A percentile compares a stretch with the other conserved stretches of the same genome.
Evolutionary conservation across 495 filamentous ascomycete species (phyloP).

Genomic region (Opeltia flavorubescens): DNA sequence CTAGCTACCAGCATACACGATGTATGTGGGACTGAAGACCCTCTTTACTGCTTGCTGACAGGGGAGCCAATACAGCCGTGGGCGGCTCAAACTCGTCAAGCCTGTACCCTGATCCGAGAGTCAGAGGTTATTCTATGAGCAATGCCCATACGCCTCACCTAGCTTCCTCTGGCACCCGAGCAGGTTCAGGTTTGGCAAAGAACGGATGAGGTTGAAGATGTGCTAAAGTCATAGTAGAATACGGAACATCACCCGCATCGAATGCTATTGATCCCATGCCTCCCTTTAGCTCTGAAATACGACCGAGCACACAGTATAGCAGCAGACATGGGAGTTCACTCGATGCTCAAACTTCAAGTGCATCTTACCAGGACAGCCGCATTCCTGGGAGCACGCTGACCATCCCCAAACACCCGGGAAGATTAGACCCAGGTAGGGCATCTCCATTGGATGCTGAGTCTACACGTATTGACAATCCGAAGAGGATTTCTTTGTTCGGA

Average conservation of each 20-base stretch:
- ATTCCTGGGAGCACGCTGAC: background rate
- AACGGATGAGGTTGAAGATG: background rate
- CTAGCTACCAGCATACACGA: too few relatives aligned
- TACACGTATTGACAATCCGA: background rate
- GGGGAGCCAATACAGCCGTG: too few relatives aligned
- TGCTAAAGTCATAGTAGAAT: background rate
- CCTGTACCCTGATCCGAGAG: background rate
- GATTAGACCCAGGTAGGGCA: constrained; percentile 1
- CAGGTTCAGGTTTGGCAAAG: background rate
- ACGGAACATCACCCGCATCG: background rate
- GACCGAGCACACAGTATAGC: background rate
- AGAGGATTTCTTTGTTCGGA: background rate
- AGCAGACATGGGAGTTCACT: background rate
- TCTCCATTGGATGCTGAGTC: background rate
- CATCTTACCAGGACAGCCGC: background rate
- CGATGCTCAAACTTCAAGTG: background rate
- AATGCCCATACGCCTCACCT: background rate
- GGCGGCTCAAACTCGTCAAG: background rate
- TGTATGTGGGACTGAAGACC: too few relatives aligned
- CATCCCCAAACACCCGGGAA: background rate
- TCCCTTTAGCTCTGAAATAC: background rate
- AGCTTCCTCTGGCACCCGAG: background rate
- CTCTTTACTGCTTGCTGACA: too few relatives aligned
- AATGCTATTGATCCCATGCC: background rate
- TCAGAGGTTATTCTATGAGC: background rate